These are phyloP conservation scores for Exsudoporus floridanus DNA, from an alignment of 1,284 basidiomycete species.

Conservation along the genomic window DNA sequence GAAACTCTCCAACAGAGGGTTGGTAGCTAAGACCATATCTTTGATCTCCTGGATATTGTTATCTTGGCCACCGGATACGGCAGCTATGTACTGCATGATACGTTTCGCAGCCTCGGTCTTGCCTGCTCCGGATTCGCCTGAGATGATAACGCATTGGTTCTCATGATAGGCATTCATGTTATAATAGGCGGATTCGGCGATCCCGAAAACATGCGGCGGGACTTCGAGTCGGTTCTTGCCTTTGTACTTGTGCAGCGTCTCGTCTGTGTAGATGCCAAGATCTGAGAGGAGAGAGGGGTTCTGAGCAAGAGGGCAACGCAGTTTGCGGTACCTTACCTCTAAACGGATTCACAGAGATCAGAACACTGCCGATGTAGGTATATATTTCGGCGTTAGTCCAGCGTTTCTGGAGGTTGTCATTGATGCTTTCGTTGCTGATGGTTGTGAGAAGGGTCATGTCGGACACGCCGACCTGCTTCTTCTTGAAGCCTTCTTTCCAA, in stretches of 20 bases:
- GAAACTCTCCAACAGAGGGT: conserved; percentile 96
- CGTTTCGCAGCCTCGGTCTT: conserved; percentile 98
- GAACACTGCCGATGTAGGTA: conserved; percentile 96
- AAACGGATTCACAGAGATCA: conserved; percentile 99
- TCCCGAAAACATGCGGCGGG: conserved; percentile 96
- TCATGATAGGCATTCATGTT: conserved; percentile 99
- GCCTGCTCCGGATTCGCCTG: conserved; percentile 96
- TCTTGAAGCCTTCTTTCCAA: conserved; percentile 98
- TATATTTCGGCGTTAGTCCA: conserved; percentile 98
- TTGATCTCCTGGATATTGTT: conserved; percentile 95
- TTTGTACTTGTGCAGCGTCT: conserved; percentile 82
- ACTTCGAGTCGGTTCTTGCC: conserved; percentile 99
- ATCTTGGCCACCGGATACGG: conserved; percentile 85
- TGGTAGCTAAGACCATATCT: conserved; percentile 99
- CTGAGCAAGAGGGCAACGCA: conserved; percentile 1
- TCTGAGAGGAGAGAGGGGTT: conserved; percentile 46
- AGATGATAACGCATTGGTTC: conserved; percentile 99
- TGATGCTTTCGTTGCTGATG: conserved; percentile 97
- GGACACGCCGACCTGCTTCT: conserved; percentile 95
- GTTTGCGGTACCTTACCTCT: conserved; percentile 57
- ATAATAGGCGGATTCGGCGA: conserved; percentile 97
- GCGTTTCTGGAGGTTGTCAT: conserved; percentile 95
- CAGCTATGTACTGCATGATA: conserved; percentile 99
- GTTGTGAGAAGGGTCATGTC: conserved; percentile 98
- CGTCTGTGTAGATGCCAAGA: conserved; percentile 96